Conservation (phyloP, 495 filamentous ascomycete species). For the Parathielavia appendiculata region DNA sequence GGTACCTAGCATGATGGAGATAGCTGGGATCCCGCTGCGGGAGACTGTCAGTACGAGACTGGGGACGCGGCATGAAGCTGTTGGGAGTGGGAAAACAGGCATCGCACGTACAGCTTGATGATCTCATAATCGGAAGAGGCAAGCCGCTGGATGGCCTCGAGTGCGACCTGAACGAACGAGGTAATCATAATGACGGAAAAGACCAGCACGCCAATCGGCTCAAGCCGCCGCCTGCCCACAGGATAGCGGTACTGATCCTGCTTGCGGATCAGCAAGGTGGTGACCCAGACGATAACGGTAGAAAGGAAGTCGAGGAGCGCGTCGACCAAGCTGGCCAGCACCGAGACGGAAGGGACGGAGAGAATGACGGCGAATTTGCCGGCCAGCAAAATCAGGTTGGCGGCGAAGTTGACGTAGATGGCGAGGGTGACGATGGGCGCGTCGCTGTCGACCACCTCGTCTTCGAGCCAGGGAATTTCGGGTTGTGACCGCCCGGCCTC, state of each 20-base stretch:
- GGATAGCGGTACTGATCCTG: conserved; percentile 81
- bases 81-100: not conserved
- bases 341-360: conserved; percentile 77
- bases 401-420: conserved; percentile 81
- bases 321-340: conserved; percentile 84
- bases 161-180: conserved; percentile 77
- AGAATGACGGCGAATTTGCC: conserved; percentile 77
- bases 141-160: conserved; percentile 68
- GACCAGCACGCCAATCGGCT: conserved; percentile 73
- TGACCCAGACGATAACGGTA: conserved; percentile 82
- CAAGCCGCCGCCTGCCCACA: conserved; percentile 66
- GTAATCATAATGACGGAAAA: conserved; percentile 84
- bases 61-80: not conserved
- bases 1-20: conserved; percentile 75
- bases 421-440: conserved; percentile 68
- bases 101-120: conserved; percentile 53
- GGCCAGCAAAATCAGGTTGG: conserved; percentile 70
- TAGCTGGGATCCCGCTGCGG: conserved; percentile 57
- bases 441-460: conserved; percentile 55
- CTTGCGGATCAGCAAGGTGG: conserved; percentile 66
- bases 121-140: conserved; percentile 58
- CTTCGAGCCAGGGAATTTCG: conserved; percentile 52
- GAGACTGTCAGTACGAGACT: conserved; percentile 12
- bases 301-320: conserved; percentile 80
- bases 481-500: conserved; percentile 29